phyloP scores from a whole-genome alignment of 306 rosid species.

The Begonia loranthoides region DNA sequence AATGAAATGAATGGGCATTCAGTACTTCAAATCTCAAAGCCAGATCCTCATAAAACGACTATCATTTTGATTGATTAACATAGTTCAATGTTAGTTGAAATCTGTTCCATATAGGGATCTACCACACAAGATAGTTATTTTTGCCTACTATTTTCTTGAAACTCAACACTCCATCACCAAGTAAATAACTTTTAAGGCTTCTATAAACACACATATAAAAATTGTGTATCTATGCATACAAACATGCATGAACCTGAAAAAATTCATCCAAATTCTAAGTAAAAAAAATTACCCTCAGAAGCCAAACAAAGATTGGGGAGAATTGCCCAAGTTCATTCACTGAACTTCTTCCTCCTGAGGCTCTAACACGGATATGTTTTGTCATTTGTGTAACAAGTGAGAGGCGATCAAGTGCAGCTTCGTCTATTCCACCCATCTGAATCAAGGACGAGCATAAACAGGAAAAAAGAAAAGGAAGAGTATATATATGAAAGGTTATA shows the following conservation, averaged over 20 bases:
- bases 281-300: conserved; percentile 55
- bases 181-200: too few species aligned
- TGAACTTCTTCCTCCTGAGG: conserved; percentile 64
- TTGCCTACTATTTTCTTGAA: too few species aligned
- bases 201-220: too few species aligned
- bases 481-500: background rate
- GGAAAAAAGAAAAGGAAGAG: conserved; percentile 9
- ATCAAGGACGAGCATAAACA: background rate
- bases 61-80: too few species aligned
- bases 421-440: conserved; percentile 95
- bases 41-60: too few species aligned
- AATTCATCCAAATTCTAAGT: too few species aligned
- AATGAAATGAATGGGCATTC: background rate
- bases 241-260: background rate
- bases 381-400: conserved; percentile 96
- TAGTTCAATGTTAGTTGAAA: too few species aligned
- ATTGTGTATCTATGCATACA: background rate
- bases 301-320: conserved; percentile 93
- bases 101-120: too few species aligned
- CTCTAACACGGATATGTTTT: conserved; percentile 83
- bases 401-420: conserved; percentile 84
- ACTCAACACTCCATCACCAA: too few species aligned
- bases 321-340: conserved; percentile 81
- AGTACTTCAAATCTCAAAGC: too few species aligned
- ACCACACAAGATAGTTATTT: too few species aligned